Base-by-base conservation (phyloP, 2,329 filamentous ascomycete species). In the Zarea fungicola region DNA sequence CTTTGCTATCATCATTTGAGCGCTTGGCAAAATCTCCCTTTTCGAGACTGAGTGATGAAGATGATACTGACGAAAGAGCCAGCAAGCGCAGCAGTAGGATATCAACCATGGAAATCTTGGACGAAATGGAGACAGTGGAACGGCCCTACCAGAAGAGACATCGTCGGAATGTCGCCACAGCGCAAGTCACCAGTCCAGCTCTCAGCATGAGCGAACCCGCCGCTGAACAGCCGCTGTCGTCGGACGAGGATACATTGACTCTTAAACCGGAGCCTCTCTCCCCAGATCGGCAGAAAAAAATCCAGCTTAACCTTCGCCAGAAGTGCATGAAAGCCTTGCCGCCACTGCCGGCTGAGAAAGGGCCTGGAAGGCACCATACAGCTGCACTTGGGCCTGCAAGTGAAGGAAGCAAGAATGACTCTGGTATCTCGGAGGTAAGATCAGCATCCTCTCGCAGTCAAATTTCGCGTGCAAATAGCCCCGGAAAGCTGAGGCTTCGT, bases 271-370 rank as follows among this genome's bases (percentile, higher is more conserved):
- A 72, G 39, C 74, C 74, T 13, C 70, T 76, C 4, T 78, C 73
- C 14, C 71, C 73, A 28, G 64, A 62, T 28, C 65, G 66, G 23
- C 65, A 71, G 53, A 63, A 76, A 16, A 71, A 65, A 44, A 62
- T 73, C 32, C 74, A 73, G 50, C 74, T 72, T 45, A 36, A 41
- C 11, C 53, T 77, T 72, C 53, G 73, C 75, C 44, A 72, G 6
- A 69, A 70, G 34, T 60, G 78, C 13, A 78, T 78, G 74, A 78
- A 79, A 56, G 69, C 71, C 19, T 55, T 78, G 35, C 76, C 76
- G 13, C 64, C 71, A 13, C 54, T 77, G 7, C 74, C 75, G 4
- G 59, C 59, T 5, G 61, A 65, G 23, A 29, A 19, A n/a, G n/a
- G 10, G 13, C 8, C 10, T 19, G 14, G 5, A 10, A 37, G 6